Base-by-base conservation (phyloP, 441 rosid genomes). In the Arabidopsis lyrata region DNA sequence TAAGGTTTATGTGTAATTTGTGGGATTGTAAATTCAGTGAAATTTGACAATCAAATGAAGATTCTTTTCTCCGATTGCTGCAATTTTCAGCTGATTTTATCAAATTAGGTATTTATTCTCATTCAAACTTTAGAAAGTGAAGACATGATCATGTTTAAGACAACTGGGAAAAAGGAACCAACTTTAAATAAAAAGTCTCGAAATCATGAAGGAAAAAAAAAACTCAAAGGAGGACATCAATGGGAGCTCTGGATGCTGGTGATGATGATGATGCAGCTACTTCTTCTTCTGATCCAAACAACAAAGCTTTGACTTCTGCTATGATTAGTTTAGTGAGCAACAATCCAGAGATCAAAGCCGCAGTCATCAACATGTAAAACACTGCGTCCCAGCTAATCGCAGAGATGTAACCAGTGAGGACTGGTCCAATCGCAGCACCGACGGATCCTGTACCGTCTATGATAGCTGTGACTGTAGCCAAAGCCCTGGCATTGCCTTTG, bases 381-480 rank as follows among this genome's bases (percentile, higher is more conserved):
- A 92, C 99, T 0, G 90, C 87, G 13, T 77, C 86, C 99, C 99
- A 95, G 81, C 80, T 76, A 3, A 97, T 90, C 64, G 84, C 80
- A 2, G 98, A 95, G 65, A 95, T 87, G 74, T 92, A 95, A 20
- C 99, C 99, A 0, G 99, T 90, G 9, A 95, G 53, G 7, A 92
- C 56, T 10, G 99, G 99, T 58, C 99, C 99, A 24, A 95, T 77
- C 31, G 99, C 99, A 6, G 99, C 97, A 72, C 99, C 99, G 0
- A 95, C 81, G 0, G 99, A 95, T 58, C 99, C 99, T 4, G 99
- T 95, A 29, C 99, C 98, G 63, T 95, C 98, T 67, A 95, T 95
- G 9, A 95, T 95, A n/a, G 99, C 99, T 1, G 95, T 85, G 5
- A 92, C 97, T 0, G 99, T 95, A 6, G 99, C 99, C 82, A 95